phyloP scores from a whole-genome alignment of 345 rosid genomes.

The Eucalyptus curtisii region DNA sequence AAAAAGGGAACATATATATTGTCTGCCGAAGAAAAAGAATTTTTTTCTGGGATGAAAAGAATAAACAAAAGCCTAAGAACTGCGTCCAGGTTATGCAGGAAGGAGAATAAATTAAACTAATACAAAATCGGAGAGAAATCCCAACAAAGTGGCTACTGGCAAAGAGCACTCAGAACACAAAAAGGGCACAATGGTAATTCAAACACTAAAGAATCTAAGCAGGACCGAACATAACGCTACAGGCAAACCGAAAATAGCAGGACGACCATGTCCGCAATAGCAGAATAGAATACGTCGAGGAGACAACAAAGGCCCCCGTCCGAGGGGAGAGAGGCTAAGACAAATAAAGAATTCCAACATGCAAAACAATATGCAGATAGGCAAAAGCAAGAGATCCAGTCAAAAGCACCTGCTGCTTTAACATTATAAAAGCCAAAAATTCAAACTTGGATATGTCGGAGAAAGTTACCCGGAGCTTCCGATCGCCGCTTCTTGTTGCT shows the following conservation, averaged over 20 bases:
- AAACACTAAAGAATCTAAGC: neutral
- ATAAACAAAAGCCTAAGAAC: neutral
- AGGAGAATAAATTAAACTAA: neutral
- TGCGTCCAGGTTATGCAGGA: neutral
- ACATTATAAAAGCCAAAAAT: neutral
- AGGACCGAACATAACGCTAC: neutral
- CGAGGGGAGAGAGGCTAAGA: neutral
- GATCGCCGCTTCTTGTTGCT: slow-evolving; percentile 34
- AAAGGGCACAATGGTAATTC: neutral
- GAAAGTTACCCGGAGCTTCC: slow-evolving; percentile 43
- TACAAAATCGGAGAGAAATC: neutral
- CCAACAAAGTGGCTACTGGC: neutral
- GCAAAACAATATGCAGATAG: neutral
- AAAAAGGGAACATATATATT: neutral
- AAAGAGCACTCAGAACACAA: neutral
- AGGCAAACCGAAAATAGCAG: neutral
- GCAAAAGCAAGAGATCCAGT: neutral
- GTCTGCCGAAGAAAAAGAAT: neutral
- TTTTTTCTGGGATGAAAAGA: neutral
- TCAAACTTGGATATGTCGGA: neutral
- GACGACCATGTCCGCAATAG: neutral
- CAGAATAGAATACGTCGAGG: neutral
- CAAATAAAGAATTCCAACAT: neutral
- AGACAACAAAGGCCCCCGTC: neutral
- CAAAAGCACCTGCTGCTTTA: neutral